Evolutionary conservation across 1,139 yeast genomes (phyloP), one percentile per base, ranked within the genome.

Genomic region (Scheffersomyces lignicola): DNA sequence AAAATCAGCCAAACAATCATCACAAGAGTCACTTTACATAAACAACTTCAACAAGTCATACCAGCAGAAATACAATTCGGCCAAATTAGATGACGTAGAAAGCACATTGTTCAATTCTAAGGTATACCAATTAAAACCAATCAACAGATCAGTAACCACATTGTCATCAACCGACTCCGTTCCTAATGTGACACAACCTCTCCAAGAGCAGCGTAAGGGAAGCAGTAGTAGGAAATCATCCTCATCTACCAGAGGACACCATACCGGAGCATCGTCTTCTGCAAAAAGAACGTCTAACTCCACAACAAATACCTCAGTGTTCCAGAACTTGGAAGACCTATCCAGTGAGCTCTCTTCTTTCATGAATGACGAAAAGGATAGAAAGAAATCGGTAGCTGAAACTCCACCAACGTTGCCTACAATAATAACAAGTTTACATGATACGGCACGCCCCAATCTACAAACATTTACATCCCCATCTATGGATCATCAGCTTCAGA

Each of bases 71-170:
- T 48, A 54, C 38, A 48, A 50, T 15, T 33, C 16, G 10, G 21
- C 23, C 32, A 11, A 39, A 23, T 16, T 38, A 31, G 10, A 31
- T 23, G 31, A 40, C 10, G 29, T 39, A 7, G 48, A 44, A 23
- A 34, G 41, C 8, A 32, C 49, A 1, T 35, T 54, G 6, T 48
- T 52, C 29, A 50, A 45, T 24, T 51, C 59, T 14, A 45, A 48
- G 22, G 44, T 49, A 11, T 62, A 55, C 40, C 59, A 57, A 37
- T 52, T 65, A 33, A 54, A 51, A 35, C 72, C 71, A 5, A 47
- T 60, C 38, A 54, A 48, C 33, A 43, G 68, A 29, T 65, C 71
- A 3, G 54, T 49, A 11, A 61, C 51, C 2, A 64, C 70, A 0
- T 47, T 55, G 1, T 33, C 42, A 7, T 42, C 54, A 1, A 43